Percentiles rank a stretch among this genome's conserved stretches.
phyloP scores from a whole-genome alignment of 495 filamentous ascomycete genomes.

The Lentithecium fluviatile region DNA sequence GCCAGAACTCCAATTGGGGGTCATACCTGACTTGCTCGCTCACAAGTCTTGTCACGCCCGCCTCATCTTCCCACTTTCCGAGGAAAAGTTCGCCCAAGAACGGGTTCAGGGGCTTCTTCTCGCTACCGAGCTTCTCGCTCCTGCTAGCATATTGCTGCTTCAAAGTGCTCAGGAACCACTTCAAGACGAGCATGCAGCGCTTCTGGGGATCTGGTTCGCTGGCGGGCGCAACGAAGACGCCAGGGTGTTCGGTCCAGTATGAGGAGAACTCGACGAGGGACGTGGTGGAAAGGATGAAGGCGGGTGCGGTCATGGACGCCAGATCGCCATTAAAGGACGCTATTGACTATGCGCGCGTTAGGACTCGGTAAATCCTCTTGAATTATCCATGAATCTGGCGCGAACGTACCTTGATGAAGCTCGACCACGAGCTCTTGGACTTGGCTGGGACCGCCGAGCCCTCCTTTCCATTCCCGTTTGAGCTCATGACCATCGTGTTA shows the following conservation, averaged over 20 bases:
- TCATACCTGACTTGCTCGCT: conserved; percentile 78
- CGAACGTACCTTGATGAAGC: conserved; percentile 43
- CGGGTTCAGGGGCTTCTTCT: conserved; percentile 92
- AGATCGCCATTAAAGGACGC: conserved; percentile 96
- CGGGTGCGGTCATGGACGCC: conserved; percentile 87
- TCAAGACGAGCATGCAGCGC: conserved; percentile 81
- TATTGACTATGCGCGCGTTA: conserved; percentile 57
- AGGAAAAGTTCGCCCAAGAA: conserved; percentile 80
- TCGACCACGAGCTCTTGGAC: conserved; percentile 41
- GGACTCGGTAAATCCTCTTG: conserved; percentile 4
- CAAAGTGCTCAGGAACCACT: conserved; percentile 95
- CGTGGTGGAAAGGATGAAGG: conserved; percentile 90
- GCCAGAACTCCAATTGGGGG: not conserved
- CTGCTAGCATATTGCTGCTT: conserved; percentile 92
- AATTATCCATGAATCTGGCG: not conserved
- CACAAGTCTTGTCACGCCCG: conserved; percentile 61
- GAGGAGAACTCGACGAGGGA: conserved; percentile 92
- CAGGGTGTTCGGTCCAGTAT: conserved; percentile 95
- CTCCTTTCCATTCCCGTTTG: conserved; percentile 30
- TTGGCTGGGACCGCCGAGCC: conserved; percentile 41
- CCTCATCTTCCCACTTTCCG: conserved; percentile 78
- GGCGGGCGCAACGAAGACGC: conserved; percentile 81
- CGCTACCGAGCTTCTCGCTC: conserved; percentile 74
- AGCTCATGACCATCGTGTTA: conserved; percentile 7
- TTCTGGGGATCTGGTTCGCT: conserved; percentile 77